These are phyloP conservation scores for Pyrus betulifolia DNA, from an alignment of 306 rosid genomes.

Conservation along the genomic window DNA sequence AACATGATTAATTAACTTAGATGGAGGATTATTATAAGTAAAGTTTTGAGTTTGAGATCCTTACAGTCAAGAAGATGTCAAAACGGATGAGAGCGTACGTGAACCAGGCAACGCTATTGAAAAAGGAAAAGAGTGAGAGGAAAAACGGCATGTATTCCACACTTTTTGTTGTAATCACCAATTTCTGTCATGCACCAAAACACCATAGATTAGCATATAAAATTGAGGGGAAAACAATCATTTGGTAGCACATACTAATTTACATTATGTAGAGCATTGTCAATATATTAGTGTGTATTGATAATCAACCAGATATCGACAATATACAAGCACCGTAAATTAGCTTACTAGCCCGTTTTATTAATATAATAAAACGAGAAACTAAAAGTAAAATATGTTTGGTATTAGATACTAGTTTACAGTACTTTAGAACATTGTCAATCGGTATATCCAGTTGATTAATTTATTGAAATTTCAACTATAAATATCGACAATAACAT, in stretches of 20 bases:
- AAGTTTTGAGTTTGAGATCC: background rate
- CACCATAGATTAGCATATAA: background rate
- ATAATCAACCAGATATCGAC: background rate
- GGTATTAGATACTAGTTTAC: background rate
- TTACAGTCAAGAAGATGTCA: constrained; percentile 67
- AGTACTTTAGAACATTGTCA: background rate
- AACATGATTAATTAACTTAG: no score
- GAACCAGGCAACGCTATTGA: constrained; percentile 74
- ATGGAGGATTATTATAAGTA: background rate
- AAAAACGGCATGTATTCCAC: constrained; percentile 83
- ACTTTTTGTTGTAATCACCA: constrained; percentile 78
- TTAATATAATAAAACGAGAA: no score
- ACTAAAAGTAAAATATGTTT: no score
- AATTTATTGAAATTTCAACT: background rate
- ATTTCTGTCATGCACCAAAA: constrained; percentile 42
- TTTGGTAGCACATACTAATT: background rate
- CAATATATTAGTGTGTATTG: background rate
- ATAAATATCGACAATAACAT: background rate
- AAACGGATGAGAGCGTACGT: constrained; percentile 66
- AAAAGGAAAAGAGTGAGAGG: constrained; percentile 61
- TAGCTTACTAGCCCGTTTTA: background rate
- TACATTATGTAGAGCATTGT: background rate
- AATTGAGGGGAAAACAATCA: background rate
- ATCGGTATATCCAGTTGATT: background rate
- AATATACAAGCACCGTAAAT: no score